Conservation (phyloP, 176 grass and related monocot species). For the Rhynchospora breviuscula region DNA sequence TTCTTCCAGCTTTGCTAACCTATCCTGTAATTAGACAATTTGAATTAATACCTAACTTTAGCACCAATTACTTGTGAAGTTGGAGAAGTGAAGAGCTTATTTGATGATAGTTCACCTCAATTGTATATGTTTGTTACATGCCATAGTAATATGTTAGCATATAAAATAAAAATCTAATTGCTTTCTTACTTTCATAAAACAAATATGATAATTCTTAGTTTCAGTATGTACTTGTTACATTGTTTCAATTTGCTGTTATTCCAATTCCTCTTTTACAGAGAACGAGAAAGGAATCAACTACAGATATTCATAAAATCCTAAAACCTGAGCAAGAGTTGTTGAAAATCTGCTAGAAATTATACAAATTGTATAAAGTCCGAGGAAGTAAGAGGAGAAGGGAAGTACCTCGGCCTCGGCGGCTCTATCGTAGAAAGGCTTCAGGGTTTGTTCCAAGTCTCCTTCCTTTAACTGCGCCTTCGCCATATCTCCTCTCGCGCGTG, state of each 20-base stretch:
- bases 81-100: constrained; percentile 7
- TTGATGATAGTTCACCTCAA: background rate
- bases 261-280: background rate
- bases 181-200: background rate
- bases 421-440: constrained; percentile 59
- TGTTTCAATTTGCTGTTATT: too few species aligned
- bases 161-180: background rate
- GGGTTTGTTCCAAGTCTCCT: constrained; percentile 29
- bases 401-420: constrained; percentile 72
- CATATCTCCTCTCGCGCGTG: constrained; percentile 32
- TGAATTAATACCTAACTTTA: constrained; percentile 8
- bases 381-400: background rate
- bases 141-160: background rate
- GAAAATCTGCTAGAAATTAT: background rate
- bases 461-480: constrained; percentile 23
- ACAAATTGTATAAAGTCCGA: background rate
- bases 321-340: background rate
- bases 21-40: constrained; percentile 32
- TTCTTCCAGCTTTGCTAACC: constrained; percentile 63
- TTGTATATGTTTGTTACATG: background rate
- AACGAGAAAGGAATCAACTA: background rate
- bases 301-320: background rate
- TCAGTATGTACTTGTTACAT: too few species aligned
- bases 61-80: background rate
- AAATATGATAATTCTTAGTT: too few species aligned